Base-by-base conservation (phyloP, 225 moss, liverwort and hornwort genomes). In the Pseudoscleropodium purum region DNA sequence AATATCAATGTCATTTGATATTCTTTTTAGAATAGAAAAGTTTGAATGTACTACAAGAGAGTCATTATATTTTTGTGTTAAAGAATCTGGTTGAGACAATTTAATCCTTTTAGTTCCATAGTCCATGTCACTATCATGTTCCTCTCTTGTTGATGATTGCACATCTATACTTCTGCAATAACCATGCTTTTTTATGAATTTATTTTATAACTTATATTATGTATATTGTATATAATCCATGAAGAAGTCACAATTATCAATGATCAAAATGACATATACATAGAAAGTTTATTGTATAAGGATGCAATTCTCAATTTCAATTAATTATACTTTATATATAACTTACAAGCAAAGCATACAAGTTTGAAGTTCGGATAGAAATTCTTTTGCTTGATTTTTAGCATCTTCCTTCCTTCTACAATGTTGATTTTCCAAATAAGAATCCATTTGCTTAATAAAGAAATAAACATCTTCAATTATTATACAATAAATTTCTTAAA, bases 311-410 rank as follows among this genome's bases (percentile, higher is more conserved):
- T 82, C 3, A 2, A 83, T 49, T 82, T 62, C 25, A 51, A 83
- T 65, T 49, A 3, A 17, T 49, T 51, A 30, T 18, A 30, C 8
- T 23, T 57, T 25, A 15, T 7, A 51, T 0, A 76, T 26, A 54
- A 92, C 97, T 90, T 93, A 97, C 96, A 92, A 91, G 64, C 95
- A 95, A 89, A 93, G 83, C 4, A 81, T 47, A 24, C 94, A 94
- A 39, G 62, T 91, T 93, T 96, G 96, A 78, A 97, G 92, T 76
- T 95, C 87, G 47, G 85, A 88, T 77, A 93, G 79, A 69, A 96
- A 96, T 68, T 95, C 93, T 82, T 93, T 95, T 62, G 97, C 96
- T 89, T 95, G 84, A 65, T 94, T 88, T 56, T 95, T 95, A 1
- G 95, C 95, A 84, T 91, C 93, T 23, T 94, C 94, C 81, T 95